Conservation (phyloP, 495 filamentous ascomycete genomes). For the Xylaria castorea region DNA sequence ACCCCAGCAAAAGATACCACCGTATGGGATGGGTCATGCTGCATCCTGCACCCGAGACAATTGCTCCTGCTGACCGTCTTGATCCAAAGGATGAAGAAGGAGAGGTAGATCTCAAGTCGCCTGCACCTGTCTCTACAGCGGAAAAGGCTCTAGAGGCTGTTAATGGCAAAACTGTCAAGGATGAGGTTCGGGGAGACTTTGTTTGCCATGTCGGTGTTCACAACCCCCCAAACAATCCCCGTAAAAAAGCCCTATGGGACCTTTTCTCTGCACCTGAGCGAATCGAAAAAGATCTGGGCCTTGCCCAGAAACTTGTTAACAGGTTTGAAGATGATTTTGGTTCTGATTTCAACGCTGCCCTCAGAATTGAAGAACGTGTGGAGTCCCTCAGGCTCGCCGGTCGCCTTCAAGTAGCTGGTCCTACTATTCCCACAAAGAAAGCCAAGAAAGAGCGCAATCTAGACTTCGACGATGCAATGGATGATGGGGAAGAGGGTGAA, state of each 20-base stretch:
- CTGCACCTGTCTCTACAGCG: slow-evolving; percentile 61
- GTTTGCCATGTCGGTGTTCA: slow-evolving; percentile 97
- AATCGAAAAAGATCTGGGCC: slow-evolving; percentile 81
- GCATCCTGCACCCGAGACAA: slow-evolving; percentile 72
- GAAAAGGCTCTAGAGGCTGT: slow-evolving; percentile 89
- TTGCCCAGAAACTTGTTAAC: slow-evolving; percentile 74
- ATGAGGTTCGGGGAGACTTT: slow-evolving; percentile 91
- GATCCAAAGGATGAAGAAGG: slow-evolving; percentile 66
- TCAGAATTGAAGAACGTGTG: slow-evolving; percentile 84
- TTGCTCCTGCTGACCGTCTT: slow-evolving; percentile 65
- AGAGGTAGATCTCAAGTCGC: slow-evolving; percentile 44
- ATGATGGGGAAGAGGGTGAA: slow-evolving; percentile 75
- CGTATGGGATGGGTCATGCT: slow-evolving; percentile 99
- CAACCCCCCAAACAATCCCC: slow-evolving; percentile 79
- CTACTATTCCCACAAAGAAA: slow-evolving; percentile 66
- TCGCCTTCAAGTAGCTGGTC: slow-evolving; percentile 70
- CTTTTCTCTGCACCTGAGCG: slow-evolving; percentile 90
- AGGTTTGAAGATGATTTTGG: slow-evolving; percentile 86
- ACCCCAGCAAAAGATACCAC: slow-evolving; percentile 94
- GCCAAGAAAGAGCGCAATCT: slow-evolving; percentile 60
- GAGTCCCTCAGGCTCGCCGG: slow-evolving; percentile 77
- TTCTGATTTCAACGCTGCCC: slow-evolving; percentile 69
- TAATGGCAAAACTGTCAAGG: slow-evolving; percentile 95
- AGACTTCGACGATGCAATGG: slow-evolving; percentile 71
- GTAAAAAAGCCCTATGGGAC: slow-evolving; percentile 98